Conservation (phyloP, 1,284 basidiomycete genomes). For the Cryptococcus sp. region DNA sequence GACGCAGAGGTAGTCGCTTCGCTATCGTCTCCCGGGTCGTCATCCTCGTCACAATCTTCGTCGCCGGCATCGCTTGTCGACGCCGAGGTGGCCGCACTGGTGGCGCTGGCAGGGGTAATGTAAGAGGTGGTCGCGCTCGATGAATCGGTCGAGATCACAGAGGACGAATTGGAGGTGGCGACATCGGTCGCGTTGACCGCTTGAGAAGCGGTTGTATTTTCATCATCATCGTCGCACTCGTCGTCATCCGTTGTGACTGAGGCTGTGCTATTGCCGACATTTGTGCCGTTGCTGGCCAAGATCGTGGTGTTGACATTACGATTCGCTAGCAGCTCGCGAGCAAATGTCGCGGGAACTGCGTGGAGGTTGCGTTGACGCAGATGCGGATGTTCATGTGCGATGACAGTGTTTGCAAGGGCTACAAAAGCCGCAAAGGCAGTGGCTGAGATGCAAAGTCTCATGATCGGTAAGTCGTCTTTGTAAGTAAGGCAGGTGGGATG, state of each 20-base stretch:
- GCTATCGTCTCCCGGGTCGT: neutral
- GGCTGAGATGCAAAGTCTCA: slow-evolving; percentile 14
- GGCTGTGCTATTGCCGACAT: no score
- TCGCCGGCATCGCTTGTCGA: slow-evolving; percentile 9
- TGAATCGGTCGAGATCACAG: neutral
- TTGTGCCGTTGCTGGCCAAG: no score
- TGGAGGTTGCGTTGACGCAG: neutral
- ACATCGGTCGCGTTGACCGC: neutral
- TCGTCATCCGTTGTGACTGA: slow-evolving; percentile 1
- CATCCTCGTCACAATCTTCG: slow-evolving; percentile 2
- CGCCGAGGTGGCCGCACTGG: slow-evolving; percentile 4
- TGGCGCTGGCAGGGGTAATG: neutral
- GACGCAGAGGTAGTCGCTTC: neutral
- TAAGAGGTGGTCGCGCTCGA: neutral
- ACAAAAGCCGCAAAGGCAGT: slow-evolving; percentile 12
- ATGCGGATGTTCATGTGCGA: slow-evolving; percentile 1
- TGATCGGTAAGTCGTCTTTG: neutral
- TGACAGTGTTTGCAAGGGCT: slow-evolving; percentile 12
- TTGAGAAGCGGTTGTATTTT: slow-evolving; percentile 2
- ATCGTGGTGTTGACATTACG: no score
- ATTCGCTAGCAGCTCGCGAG: no score
- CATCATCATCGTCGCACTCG: slow-evolving; percentile 18
- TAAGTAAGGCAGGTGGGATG: neutral
- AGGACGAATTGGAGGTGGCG: neutral
- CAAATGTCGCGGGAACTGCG: neutral